These are phyloP conservation scores for Zygosaccharomyces bailii DNA, from an alignment of 805 yeast species.

Conservation along the genomic window DNA sequence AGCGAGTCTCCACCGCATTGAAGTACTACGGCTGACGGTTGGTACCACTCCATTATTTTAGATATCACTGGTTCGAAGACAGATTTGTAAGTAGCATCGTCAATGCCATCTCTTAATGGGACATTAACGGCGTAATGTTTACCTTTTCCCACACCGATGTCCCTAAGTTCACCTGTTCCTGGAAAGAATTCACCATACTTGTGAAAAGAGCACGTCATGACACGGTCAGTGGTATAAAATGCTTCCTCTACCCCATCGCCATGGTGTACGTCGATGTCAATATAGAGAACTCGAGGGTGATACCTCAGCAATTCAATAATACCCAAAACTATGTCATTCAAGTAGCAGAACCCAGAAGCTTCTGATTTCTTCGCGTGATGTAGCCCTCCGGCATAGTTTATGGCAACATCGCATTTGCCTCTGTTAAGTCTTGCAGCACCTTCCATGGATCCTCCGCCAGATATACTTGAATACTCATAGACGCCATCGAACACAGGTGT, in stretches of 20 bases:
- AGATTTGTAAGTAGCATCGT: constrained; percentile 77
- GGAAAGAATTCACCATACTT: constrained; percentile 97
- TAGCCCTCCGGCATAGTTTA: constrained; percentile 94
- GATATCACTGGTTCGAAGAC: constrained; percentile 81
- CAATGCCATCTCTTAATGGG: constrained; percentile 92
- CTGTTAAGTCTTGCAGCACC: constrained; percentile 83
- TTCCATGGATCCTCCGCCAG: constrained; percentile 92
- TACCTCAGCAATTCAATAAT: constrained; percentile 79
- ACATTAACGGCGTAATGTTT: constrained; percentile 85
- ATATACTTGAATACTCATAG: constrained; percentile 82
- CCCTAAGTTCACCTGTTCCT: constrained; percentile 92
- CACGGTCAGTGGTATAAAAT: constrained; percentile 89
- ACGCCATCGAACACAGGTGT: constrained; percentile 95
- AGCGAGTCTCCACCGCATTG: constrained; percentile 98
- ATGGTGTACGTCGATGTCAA: constrained; percentile 93
- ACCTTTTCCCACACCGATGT: constrained; percentile 84
- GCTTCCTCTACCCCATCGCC: constrained; percentile 99
- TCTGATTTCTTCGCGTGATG: constrained; percentile 95
- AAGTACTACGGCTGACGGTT: constrained; percentile 89
- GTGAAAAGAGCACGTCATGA: constrained; percentile 95
- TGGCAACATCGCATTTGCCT: constrained; percentile 89
- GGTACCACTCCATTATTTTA: constrained; percentile 86
- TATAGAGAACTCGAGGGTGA: constrained; percentile 88
- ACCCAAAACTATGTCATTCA: constrained; percentile 89
- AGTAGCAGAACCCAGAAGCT: constrained; percentile 93